Percentiles rank a stretch among this genome's conserved stretches.
Evolutionary conservation across 23 red algal genomes (phyloP).

Genomic region (Gracilaria vermiculophylla): DNA sequence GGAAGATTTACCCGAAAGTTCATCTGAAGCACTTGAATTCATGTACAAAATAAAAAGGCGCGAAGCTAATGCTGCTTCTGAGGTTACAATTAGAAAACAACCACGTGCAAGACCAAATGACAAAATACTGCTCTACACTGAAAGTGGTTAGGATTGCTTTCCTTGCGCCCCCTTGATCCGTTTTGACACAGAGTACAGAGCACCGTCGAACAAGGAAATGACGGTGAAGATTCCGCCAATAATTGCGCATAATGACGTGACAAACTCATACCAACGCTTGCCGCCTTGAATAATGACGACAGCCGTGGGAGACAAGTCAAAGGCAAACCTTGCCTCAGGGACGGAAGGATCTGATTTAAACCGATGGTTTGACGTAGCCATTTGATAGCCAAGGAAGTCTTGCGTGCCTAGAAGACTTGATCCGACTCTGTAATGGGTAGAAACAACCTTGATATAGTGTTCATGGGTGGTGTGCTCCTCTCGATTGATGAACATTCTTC

Average conservation of each 20-base stretch:
- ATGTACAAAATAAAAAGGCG: neutral
- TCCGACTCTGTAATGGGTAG: slow-evolving; percentile 72
- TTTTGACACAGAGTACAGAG: slow-evolving; percentile 59
- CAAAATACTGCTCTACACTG: neutral
- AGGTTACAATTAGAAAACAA: neutral
- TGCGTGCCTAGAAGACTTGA: slow-evolving; percentile 39
- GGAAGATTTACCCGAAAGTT: neutral
- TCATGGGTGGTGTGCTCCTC: slow-evolving; percentile 67
- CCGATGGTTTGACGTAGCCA: slow-evolving; percentile 60
- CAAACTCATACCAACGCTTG: slow-evolving; percentile 87
- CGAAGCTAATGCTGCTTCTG: neutral
- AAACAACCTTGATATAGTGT: slow-evolving; percentile 83
- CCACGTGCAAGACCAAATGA: neutral
- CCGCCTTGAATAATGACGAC: slow-evolving; percentile 82
- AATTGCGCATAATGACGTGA: slow-evolving; percentile 77
- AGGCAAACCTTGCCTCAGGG: slow-evolving; percentile 78
- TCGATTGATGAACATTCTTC: slow-evolving; percentile 58
- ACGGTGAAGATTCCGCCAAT: slow-evolving; percentile 78
- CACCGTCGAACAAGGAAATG: slow-evolving; percentile 69
- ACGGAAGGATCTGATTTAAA: slow-evolving; percentile 66
- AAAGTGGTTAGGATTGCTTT: slow-evolving; percentile 52
- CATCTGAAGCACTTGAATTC: neutral
- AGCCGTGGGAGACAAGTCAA: slow-evolving; percentile 70
- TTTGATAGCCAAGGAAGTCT: slow-evolving; percentile 76
- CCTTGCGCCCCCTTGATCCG: slow-evolving; percentile 64